Percentiles rank a stretch among this genome's conserved stretches.
Evolutionary conservation across 2,329 filamentous ascomycete species (phyloP).

Genomic region (Colletotrichum theobromicola): DNA sequence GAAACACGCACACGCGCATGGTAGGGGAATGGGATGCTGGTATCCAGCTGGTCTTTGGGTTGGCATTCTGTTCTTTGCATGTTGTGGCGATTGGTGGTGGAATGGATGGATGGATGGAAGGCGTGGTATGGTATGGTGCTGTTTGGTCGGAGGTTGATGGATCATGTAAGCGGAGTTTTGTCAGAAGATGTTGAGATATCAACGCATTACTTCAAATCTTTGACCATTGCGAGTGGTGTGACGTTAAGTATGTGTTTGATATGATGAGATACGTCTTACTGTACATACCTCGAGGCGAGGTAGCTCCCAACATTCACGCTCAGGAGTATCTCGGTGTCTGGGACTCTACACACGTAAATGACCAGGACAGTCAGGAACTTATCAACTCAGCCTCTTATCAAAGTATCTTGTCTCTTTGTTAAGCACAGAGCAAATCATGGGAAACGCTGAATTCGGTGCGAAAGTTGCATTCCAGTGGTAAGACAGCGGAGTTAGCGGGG

Average conservation of each 20-base stretch:
- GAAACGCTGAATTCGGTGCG: background rate
- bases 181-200: background rate
- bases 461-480: background rate
- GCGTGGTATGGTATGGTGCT: background rate
- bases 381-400: background rate
- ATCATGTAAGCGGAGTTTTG: background rate
- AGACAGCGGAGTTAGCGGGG: background rate
- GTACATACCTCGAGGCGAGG: no score
- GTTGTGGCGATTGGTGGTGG: background rate
- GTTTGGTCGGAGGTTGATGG: background rate
- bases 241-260: background rate
- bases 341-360: background rate
- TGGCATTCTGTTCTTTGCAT: conserved; percentile 13
- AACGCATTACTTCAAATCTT: background rate
- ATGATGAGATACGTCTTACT: no score
- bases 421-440: background rate
- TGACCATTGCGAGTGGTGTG: background rate
- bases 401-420: background rate
- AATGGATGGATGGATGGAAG: background rate
- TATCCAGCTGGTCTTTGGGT: conserved; percentile 12
- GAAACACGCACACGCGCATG: background rate
- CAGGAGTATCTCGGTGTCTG: background rate
- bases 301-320: no score
- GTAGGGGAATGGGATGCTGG: conserved; percentile 1
- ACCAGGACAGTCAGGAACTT: background rate